Percentiles rank a stretch among this genome's conserved stretches.
Conservation (phyloP, 2,329 filamentous ascomycete genomes). For the Ceratocystis variospora region DNA sequence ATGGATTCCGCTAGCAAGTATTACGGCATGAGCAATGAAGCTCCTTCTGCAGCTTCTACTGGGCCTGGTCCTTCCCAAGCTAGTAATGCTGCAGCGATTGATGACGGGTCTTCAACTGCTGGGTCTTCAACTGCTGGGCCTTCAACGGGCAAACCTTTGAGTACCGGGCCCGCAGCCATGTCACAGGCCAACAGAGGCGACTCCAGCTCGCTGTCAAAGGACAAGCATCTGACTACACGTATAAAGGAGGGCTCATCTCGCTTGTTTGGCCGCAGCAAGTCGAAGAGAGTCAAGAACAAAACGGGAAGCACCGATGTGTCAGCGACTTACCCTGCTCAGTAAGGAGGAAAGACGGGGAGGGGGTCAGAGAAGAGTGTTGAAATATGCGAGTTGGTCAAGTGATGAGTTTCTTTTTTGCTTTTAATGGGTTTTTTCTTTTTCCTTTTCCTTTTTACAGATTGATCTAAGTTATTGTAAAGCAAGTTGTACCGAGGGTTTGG, state of each 20-base stretch:
- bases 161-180: background rate
- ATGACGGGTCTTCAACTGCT: background rate
- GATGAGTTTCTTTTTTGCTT: no score
- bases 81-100: background rate
- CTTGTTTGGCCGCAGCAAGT: constrained; percentile 11
- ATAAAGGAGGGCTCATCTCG: constrained; percentile 13
- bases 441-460: no score
- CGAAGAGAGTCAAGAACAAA: constrained; percentile 5
- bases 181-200: background rate
- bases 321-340: constrained; percentile 3
- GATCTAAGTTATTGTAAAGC: no score
- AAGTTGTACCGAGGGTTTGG: no score
- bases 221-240: constrained; percentile 8
- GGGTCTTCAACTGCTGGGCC: background rate
- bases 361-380: background rate
- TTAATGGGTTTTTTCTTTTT: no score
- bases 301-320: background rate
- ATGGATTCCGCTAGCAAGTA: constrained; percentile 8
- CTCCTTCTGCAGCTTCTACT: background rate
- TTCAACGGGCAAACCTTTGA: background rate
- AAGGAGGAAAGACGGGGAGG: background rate
- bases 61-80: background rate
- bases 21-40: constrained; percentile 6
- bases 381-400: no score
- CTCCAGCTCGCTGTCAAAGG: background rate